Percentiles rank a stretch among this genome's conserved stretches.
Conservation (phyloP, 2,329 filamentous ascomycete genomes). For the Rachicladosporium sp. region DNA sequence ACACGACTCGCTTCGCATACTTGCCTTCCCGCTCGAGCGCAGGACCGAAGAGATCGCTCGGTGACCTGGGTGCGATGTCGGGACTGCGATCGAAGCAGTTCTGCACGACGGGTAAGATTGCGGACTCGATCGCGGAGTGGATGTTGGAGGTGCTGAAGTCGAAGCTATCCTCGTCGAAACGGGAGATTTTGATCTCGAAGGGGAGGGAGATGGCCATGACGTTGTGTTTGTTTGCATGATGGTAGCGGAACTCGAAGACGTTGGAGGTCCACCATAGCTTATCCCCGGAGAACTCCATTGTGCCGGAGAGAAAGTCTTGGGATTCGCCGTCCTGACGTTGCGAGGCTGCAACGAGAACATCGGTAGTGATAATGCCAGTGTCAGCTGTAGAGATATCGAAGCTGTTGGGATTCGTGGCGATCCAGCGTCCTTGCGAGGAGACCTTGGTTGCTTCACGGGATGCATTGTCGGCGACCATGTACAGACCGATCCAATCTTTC, state of each 20-base stretch:
- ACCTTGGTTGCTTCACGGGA: slow-evolving; percentile 75
- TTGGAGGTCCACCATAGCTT: slow-evolving; percentile 97
- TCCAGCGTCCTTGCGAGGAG: slow-evolving; percentile 78
- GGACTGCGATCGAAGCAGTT: slow-evolving; percentile 91
- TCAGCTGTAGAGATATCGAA: slow-evolving; percentile 69
- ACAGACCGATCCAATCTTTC: slow-evolving; percentile 91
- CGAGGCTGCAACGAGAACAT: slow-evolving; percentile 43
- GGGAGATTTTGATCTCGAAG: slow-evolving; percentile 76
- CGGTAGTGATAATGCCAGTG: slow-evolving; percentile 59
- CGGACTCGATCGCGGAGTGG: slow-evolving; percentile 58
- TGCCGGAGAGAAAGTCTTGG: slow-evolving; percentile 56
- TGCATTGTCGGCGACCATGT: slow-evolving; percentile 88
- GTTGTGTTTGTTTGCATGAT: slow-evolving; percentile 83
- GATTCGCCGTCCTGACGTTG: slow-evolving; percentile 37
- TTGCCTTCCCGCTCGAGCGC: slow-evolving; percentile 79
- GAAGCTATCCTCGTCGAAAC: slow-evolving; percentile 64
- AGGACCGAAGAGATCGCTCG: slow-evolving; percentile 72
- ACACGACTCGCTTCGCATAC: slow-evolving; percentile 80
- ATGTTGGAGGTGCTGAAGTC: slow-evolving; percentile 43
- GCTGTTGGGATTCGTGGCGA: slow-evolving; percentile 61
- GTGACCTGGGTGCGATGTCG: slow-evolving; percentile 70
- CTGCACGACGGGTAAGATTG: slow-evolving; percentile 68
- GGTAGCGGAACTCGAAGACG: slow-evolving; percentile 93
- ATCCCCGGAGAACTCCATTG: slow-evolving; percentile 79
- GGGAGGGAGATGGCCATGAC: slow-evolving; percentile 90